Percentiles rank a stretch among this genome's conserved stretches.
Conservation (phyloP, 352 stramenopile genomes). For the Phytophthora sansomeana region DNA sequence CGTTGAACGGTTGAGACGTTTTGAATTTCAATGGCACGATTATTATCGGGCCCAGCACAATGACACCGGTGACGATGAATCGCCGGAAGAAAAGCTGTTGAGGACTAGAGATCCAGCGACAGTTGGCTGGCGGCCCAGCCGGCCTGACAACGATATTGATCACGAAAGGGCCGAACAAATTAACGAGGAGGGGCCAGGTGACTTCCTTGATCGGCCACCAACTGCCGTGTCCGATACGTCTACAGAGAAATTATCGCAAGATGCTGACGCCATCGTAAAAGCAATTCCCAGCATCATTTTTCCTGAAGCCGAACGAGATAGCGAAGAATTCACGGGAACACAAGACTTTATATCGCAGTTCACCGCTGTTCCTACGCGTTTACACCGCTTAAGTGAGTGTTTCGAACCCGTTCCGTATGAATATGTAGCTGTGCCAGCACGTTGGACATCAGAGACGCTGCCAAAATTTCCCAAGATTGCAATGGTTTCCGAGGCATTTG, state of each 20-base stretch:
- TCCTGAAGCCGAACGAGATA: neutral
- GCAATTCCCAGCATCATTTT: too few species aligned
- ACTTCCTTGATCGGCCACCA: neutral
- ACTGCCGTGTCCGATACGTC: neutral
- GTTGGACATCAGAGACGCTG: neutral
- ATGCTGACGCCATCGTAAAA: too few species aligned
- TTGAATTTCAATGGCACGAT: neutral
- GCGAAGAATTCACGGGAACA: neutral
- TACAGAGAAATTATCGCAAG: neutral
- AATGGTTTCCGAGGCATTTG: neutral
- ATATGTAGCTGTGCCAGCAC: neutral
- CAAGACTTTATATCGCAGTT: neutral
- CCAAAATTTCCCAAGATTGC: neutral
- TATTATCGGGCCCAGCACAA: neutral
- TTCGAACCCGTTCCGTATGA: neutral
- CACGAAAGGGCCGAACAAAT: too few species aligned
- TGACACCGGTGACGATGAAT: neutral
- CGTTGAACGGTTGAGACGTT: neutral
- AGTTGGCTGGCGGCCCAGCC: neutral
- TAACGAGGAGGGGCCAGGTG: constrained; percentile 1
- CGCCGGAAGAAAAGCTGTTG: neutral
- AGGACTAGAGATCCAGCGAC: neutral
- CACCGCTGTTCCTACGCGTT: neutral
- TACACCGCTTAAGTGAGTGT: neutral
- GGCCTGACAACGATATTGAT: neutral